These are phyloP conservation scores for Zygotorulaspora florentina DNA, from an alignment of 805 yeast genomes.

Conservation along the genomic window DNA sequence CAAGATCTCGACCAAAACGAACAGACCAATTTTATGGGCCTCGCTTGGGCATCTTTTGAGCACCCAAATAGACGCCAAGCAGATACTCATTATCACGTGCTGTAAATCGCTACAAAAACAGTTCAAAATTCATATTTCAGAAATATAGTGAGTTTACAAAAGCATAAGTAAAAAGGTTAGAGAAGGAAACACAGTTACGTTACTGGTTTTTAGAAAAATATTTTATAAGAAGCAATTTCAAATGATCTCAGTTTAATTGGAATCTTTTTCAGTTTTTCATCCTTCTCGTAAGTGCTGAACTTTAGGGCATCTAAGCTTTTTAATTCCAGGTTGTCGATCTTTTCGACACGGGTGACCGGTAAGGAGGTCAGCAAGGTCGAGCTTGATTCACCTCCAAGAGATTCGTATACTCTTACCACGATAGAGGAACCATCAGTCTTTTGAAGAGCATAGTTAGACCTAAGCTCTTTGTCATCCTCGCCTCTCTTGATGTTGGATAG, in stretches of 20 bases:
- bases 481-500: conserved; percentile 80
- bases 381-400: conserved; percentile 72
- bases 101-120: too few relatives aligned
- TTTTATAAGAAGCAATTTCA: conserved; percentile 56
- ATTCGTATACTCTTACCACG: conserved; percentile 75
- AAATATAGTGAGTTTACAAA: too few relatives aligned
- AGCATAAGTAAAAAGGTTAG: neutral
- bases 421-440: conserved; percentile 47
- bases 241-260: conserved; percentile 61
- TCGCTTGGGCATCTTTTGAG: too few relatives aligned
- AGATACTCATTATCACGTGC: too few relatives aligned
- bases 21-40: too few relatives aligned
- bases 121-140: too few relatives aligned
- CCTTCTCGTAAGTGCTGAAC: conserved; percentile 30
- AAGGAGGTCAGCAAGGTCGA: conserved; percentile 49
- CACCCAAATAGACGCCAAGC: too few relatives aligned
- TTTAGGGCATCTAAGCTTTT: conserved; percentile 43
- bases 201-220: conserved; percentile 27
- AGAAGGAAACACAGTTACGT: too few relatives aligned
- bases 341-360: conserved; percentile 45
- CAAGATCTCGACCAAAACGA: too few relatives aligned
- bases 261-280: conserved; percentile 34
- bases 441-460: conserved; percentile 44
- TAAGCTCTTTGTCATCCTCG: conserved; percentile 68
- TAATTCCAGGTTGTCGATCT: conserved; percentile 56